Evolutionary conservation across 306 rosid genomes (phyloP).

Genomic region (Hylodesmum podocarpum): DNA sequence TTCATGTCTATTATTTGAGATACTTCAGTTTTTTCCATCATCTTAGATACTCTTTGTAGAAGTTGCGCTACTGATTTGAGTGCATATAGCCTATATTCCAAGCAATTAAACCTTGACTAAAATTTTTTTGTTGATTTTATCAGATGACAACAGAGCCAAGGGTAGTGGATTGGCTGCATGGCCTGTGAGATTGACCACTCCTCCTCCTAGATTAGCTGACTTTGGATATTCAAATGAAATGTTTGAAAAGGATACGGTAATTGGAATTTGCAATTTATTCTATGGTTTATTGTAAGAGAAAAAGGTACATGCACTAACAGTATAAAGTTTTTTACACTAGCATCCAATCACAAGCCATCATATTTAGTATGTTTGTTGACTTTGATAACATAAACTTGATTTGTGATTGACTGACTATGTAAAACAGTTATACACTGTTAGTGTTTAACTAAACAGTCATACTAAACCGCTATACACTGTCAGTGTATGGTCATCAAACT

Average conservation of each 20-base stretch:
- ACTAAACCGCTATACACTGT: too few relatives aligned
- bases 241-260: conserved; percentile 88
- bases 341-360: too few relatives aligned
- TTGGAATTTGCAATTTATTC: conserved; percentile 5
- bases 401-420: too few relatives aligned
- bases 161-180: conserved; percentile 95
- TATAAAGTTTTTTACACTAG: too few relatives aligned
- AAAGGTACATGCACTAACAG: too few relatives aligned
- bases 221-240: conserved; percentile 74
- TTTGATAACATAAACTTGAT: too few relatives aligned
- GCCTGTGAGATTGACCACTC: conserved; percentile 80
- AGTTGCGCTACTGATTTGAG: not conserved
- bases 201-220: conserved; percentile 94
- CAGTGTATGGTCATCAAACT: too few relatives aligned
- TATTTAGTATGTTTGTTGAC: too few relatives aligned
- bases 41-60: conserved; percentile 8
- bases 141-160: conserved; percentile 70
- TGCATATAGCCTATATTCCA: conserved; percentile 1
- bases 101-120: conserved; percentile 5
- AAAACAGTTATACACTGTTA: too few relatives aligned
- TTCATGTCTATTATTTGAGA: not conserved
- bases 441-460: too few relatives aligned
- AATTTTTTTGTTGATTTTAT: conserved; percentile 34
- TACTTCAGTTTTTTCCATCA: not conserved
- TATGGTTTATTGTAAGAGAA: conserved; percentile 15